Percentiles rank a stretch among this genome's conserved stretches.
These are phyloP conservation scores for Noccaea caerulescens DNA, from an alignment of 345 rosid genomes.

Conservation along the genomic window DNA sequence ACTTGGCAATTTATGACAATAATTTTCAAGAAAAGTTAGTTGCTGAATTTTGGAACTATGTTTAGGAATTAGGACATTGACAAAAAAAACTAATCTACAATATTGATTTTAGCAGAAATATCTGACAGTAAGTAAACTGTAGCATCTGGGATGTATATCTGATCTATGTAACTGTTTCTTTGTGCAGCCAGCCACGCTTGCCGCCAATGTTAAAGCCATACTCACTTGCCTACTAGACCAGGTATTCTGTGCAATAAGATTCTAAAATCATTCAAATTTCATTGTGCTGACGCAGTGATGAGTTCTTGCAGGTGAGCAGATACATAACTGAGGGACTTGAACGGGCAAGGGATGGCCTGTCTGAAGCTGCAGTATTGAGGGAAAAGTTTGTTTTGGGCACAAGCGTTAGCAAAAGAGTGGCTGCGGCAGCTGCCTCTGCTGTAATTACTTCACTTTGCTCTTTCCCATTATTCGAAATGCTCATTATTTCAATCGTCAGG, in stretches of 20 bases:
- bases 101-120: slow-evolving; percentile 3
- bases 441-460: slow-evolving; percentile 48
- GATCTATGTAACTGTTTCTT: slow-evolving; percentile 22
- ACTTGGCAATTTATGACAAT: not conserved
- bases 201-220: slow-evolving; percentile 80
- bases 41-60: not conserved
- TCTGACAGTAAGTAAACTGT: slow-evolving; percentile 6
- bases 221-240: slow-evolving; percentile 91
- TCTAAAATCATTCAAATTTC: slow-evolving; percentile 38
- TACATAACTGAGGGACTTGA: slow-evolving; percentile 97
- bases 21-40: slow-evolving; percentile 11
- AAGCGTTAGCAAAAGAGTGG: slow-evolving; percentile 86
- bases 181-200: slow-evolving; percentile 80
- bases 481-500: slow-evolving; percentile 17
- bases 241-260: slow-evolving; percentile 56
- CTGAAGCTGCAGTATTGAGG: slow-evolving; percentile 93
- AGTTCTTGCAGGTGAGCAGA: slow-evolving; percentile 68
- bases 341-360: slow-evolving; percentile 88
- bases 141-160: slow-evolving; percentile 24
- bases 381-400: slow-evolving; percentile 94
- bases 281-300: slow-evolving; percentile 37
- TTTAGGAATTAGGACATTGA: slow-evolving; percentile 21
- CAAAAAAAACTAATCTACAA: slow-evolving; percentile 1
- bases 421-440: slow-evolving; percentile 98
- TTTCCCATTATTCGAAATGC: slow-evolving; percentile 18